Evolutionary conservation across 1,284 basidiomycete species (phyloP), one percentile per base, ranked within the genome.

Genomic region (Lignosus rhinocerotis): DNA sequence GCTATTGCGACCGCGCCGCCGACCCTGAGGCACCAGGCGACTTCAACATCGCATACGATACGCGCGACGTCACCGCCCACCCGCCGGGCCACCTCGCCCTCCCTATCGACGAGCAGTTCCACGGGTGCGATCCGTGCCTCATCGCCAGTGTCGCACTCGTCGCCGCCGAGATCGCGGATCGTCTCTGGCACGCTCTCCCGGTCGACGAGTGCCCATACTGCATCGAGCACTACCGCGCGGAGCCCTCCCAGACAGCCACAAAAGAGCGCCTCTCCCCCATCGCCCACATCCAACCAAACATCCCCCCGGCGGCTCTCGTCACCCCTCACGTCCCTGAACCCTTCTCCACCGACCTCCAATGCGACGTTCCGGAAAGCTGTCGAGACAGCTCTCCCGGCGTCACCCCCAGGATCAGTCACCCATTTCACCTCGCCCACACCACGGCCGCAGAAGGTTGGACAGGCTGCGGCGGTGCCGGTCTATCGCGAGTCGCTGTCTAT

Each of bases 1-100:
- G 87, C 83, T n/a, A 91, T 90, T 59, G 90, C 90, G 3, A 87
- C 79, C 41, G 88, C 90, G 9, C 90, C 90, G 32, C 90, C 90
- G 3, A 81, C 82, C 44, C 76, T 91, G 46, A 81, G 87, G 56
- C 90, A 92, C 70, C 88, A 92, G 69, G 88, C 90, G 8, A 92
- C 88, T 14, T 87, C 89, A 41, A 74, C 73, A 11, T 83, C 84
- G 19, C 80, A 86, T 68, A 73, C 76, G 2, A 69, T 74, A 45
- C 75, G 79, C 42, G 74, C 76, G 41, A 73, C 73, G 31, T 77
- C 78, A 14, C 78, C 80, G 44, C 71, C 79, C 50, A 72, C 73
- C 11, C 77, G 76, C 65, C 78, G 80, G 21, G 70, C 80, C 6
- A 69, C 66, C 33, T 85, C 81, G 49, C 82, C 79, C 32, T 68